Evolutionary conservation across 305 asterid species (phyloP), one percentile per base, ranked within the genome.

Genomic region (Fraxinus albicans): DNA sequence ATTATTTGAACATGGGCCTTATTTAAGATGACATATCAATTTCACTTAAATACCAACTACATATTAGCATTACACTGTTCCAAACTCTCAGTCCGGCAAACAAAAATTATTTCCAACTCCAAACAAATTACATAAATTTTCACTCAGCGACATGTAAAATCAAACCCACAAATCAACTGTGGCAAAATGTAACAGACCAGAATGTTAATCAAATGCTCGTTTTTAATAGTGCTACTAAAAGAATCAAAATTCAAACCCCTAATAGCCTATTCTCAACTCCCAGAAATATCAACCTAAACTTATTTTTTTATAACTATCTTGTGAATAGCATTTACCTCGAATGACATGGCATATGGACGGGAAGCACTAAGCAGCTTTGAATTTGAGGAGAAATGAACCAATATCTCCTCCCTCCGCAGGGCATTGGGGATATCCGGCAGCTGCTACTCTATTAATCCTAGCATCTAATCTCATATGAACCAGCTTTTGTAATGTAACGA

Each of bases 401-500:
- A 42, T 42, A 53, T 76, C 21, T 63, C 13, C 17, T 63, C 72
- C 72, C 15, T 63, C 72, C 33, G 8, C 12, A 19, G 69, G 19
- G 69, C 69, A 58, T 15, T 76, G 23, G 13, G 35, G 60, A 81
- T 58, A 73, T 27, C 5, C 80, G 78, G 70, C 63, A 70, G 77
- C 80, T 73, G 83, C 44, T 33, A 0, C 60, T 74, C 87, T 90
- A 63, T 63, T 19, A 63, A n/a, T 75, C 88, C 91, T 89, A 95
- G 91, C 99, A 95, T 88, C 99, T 89, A 86, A 97, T 89, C 89
- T 97, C 99, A 15, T 97, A 97, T 2, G 99, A 97, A 82, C 99
- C 99, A 53, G 98, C 99, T 91, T 97, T 97, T 44, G 99, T 97
- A 81, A 97, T 97, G 84, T 97, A 97, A 81, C 99, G 98, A 79